Base-by-base conservation (phyloP, 345 rosid species). In the Carallia pectinifolia region DNA sequence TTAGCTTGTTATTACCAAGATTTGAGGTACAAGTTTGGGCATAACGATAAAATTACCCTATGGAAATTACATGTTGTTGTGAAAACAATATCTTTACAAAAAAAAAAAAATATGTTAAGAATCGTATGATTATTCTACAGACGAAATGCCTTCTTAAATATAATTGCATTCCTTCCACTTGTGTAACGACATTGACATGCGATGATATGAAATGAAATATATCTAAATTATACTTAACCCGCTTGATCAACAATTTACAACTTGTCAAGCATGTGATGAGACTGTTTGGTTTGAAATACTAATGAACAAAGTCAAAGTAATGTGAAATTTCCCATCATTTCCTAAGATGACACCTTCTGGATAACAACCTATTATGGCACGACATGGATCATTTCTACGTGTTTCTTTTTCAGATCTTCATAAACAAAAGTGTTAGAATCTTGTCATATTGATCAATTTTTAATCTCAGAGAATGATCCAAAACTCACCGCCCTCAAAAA, bases 171-270 rank as follows among this genome's bases (percentile, higher is more conserved):
- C 58, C 44, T 52, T 55, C 29, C 8, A 27, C 6, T 27, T 40
- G 30, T 23, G 55, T 30, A 37, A 54, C n/a, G 64, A 48, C 61
- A 34, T 61, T 44, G 50, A 12, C 16, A 12, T 17, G 19, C 5
- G 58, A 13, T 62, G 68, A 54, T 54, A 67, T 29, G 37, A 44
- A 44, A 44, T 54, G 64, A 63, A 52, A 53, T 59, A 4, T 65
- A 75, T 74, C 78, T 56, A 64, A 69, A 58, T 53, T 10, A 58
- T 64, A 58, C 78, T 69, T 56, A 69, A 48, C 74, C 70, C 48
- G 67, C 59, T 69, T 59, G 65, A 38, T 33, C 53, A 56, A 48
- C 65, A 29, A 16, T 0, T 2, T 48, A 34, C 29, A 6, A 6
- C n/a, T 48, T 31, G n/a, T 60, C 58, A 69, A 50, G 62, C 50